phyloP scores from a whole-genome alignment of 1,284 basidiomycete genomes.

The Fistulina hepatica region DNA sequence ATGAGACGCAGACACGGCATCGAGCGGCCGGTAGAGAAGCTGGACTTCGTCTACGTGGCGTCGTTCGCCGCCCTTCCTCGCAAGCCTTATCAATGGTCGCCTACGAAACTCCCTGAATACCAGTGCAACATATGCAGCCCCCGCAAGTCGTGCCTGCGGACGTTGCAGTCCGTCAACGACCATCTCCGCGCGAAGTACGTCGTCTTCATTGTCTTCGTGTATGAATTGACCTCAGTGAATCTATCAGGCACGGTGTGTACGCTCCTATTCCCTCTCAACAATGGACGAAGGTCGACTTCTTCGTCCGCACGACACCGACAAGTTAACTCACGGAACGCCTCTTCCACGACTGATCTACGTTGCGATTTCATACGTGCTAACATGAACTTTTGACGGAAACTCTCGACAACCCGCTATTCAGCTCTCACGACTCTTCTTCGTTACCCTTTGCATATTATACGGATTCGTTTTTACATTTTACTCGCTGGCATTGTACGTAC shows the following conservation, averaged over 20 bases:
- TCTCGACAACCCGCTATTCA: too few relatives aligned
- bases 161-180: not conserved
- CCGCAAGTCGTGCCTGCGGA: not conserved
- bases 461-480: too few relatives aligned
- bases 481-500: too few relatives aligned
- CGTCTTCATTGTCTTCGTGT: not conserved
- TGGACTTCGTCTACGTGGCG: not conserved
- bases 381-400: too few relatives aligned
- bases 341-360: not conserved
- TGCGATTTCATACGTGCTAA: too few relatives aligned
- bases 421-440: too few relatives aligned
- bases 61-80: not conserved
- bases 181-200: not conserved
- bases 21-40: constrained; percentile 1
- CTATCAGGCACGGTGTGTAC: not conserved
- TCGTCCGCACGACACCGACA: not conserved
- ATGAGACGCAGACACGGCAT: not conserved
- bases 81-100: not conserved
- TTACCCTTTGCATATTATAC: too few relatives aligned
- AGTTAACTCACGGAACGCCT: too few relatives aligned
- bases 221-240: not conserved
- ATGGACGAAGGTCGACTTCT: not conserved
- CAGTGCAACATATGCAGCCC: not conserved
- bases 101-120: not conserved
- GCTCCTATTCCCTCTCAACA: not conserved